Evolutionary conservation across 768 basidiomycete species (phyloP).

Genomic region (Podaxis pistillaris): DNA sequence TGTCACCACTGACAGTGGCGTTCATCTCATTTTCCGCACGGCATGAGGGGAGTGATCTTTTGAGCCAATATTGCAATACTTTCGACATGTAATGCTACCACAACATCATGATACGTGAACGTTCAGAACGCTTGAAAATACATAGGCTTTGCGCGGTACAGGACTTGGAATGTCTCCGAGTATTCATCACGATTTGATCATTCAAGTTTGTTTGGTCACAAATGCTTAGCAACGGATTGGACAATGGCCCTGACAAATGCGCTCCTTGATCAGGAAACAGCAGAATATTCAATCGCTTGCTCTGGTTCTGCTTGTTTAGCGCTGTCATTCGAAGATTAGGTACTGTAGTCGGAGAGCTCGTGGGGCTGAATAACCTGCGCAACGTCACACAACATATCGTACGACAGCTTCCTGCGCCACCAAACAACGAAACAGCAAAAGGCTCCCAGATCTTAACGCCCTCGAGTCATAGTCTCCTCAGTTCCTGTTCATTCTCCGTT

Average conservation of each 20-base stretch:
- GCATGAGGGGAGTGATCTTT: slow-evolving; percentile 39
- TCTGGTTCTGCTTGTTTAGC: background rate
- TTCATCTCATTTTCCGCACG: slow-evolving; percentile 90
- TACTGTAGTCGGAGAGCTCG: background rate
- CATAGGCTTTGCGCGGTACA: too few species aligned
- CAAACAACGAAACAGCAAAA: too few species aligned
- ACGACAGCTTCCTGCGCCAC: background rate
- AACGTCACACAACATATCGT: background rate
- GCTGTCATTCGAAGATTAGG: background rate
- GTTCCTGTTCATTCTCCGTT: background rate
- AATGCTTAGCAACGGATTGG: too few species aligned
- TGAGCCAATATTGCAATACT: background rate
- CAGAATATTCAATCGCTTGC: background rate
- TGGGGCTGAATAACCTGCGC: background rate
- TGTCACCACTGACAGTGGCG: slow-evolving; percentile 90
- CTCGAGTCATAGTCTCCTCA: background rate
- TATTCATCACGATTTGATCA: too few species aligned
- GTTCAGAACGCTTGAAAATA: background rate
- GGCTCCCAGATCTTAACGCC: background rate
- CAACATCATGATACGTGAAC: background rate
- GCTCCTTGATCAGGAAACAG: too few species aligned
- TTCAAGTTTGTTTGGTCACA: too few species aligned
- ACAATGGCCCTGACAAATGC: too few species aligned
- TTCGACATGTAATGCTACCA: background rate
- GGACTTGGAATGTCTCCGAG: too few species aligned